Conservation (phyloP, 2,329 filamentous ascomycete species). For the Fusarium domesticum region DNA sequence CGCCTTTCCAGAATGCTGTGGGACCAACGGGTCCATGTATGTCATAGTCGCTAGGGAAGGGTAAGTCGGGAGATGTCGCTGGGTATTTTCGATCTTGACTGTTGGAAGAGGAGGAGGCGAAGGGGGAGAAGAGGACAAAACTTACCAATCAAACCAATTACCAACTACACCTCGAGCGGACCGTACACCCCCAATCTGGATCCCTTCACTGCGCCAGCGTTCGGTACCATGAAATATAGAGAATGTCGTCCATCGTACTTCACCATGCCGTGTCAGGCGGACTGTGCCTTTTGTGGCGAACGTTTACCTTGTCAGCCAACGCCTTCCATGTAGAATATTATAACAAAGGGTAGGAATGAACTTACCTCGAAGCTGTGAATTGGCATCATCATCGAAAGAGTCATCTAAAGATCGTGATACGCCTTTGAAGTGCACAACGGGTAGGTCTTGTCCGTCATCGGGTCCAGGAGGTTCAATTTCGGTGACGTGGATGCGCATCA, state of each 20-base stretch:
- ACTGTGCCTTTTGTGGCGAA: constrained; percentile 51
- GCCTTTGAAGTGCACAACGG: constrained; percentile 68
- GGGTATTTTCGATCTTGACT: too few species aligned
- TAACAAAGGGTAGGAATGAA: too few species aligned
- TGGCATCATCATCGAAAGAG: constrained; percentile 65
- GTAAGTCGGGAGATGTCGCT: too few species aligned
- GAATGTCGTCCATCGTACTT: constrained; percentile 71
- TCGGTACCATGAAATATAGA: constrained; percentile 63
- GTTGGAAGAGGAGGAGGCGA: background rate
- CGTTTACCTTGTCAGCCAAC: constrained; percentile 19
- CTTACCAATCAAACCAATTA: constrained; percentile 73
- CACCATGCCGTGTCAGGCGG: constrained; percentile 63
- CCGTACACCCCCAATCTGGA: constrained; percentile 67
- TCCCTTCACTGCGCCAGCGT: constrained; percentile 72
- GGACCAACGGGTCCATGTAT: constrained; percentile 68
- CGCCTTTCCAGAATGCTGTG: constrained; percentile 75
- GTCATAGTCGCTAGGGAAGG: constrained; percentile 55
- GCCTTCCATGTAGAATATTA: background rate
- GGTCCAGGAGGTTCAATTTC: constrained; percentile 57
- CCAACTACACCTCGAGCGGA: constrained; percentile 68
- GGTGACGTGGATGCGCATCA: constrained; percentile 64
- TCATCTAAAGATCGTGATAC: constrained; percentile 60
- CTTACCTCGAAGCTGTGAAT: constrained; percentile 62
- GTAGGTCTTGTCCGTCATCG: constrained; percentile 55
- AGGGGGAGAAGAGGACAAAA: background rate